Base-by-base conservation (phyloP, 2,329 filamentous ascomycete species). In the Diaporthe capsici region DNA sequence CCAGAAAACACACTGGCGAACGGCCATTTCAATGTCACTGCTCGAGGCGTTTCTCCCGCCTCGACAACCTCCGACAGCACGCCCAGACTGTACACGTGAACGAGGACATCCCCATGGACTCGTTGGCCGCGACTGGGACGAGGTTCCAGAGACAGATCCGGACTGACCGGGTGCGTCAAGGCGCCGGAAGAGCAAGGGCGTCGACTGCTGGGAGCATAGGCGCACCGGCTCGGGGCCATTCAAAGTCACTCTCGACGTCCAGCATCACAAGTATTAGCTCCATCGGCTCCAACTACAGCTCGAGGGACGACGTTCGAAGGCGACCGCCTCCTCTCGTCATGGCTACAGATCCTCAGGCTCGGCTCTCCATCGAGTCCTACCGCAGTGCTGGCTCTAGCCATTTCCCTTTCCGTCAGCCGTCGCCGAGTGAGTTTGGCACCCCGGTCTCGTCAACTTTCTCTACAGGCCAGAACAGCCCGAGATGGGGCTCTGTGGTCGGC, bases 71-170 rank as follows among this genome's bases (percentile, higher is more conserved):
- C 71, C 92, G 97, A 76, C 97, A 99, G 83, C 97, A 99, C 88
- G 97, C 97, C 60, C 96, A 98, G 84, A 98, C 97, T 0, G 97
- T 99, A 1, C 97, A 99, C 83, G 94, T 98, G 75, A 98, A 98
- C 83, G 97, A 98, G 83, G 95, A 98, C 75, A 99, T 99, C 47
- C 97, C 97, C 4, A 92, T 93, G 55, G 95, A 98, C 83, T 98
- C 97, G 1, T 90, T 98, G 28, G 97, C 97, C 22, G 97, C 96
- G 5, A 97, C 95, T 1, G 95, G 96, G 34, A 98, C 96, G 12
- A 90, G 96, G 53, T 98, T 98, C 80, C 96, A 98, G 81, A 91
- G 96, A 77, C 96, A 98, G 84, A 95, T 98, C 76, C 91, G 96
- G 72, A 97, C 95, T 0, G 96, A 98, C 79, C 89, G 95, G 76